A percentile compares a stretch with the other conserved stretches of the same genome.
Conservation (phyloP, 2,329 filamentous ascomycete species). For the Clonostachys byssicola region DNA sequence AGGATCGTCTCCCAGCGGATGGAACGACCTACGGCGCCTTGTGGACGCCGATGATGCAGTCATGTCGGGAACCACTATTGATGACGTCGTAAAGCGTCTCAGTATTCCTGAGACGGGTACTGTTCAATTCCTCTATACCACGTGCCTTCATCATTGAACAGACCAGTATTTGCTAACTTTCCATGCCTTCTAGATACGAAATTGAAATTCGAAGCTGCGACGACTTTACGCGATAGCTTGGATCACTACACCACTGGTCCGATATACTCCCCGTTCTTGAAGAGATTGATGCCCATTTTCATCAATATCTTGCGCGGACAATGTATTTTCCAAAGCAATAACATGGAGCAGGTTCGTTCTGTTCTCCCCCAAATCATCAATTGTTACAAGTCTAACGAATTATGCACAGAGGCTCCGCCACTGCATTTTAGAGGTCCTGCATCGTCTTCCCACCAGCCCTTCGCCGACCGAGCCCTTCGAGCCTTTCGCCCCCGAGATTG, state of each 20-base stretch:
- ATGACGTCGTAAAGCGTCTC: slow-evolving; percentile 60
- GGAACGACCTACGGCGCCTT: background rate
- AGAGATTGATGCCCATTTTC: slow-evolving; percentile 86
- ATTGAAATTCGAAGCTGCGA: slow-evolving; percentile 76
- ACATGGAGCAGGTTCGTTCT: slow-evolving; percentile 72
- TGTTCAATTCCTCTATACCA: background rate
- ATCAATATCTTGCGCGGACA: slow-evolving; percentile 78
- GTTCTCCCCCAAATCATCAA: background rate
- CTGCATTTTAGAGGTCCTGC: slow-evolving; percentile 89
- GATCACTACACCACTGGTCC: slow-evolving; percentile 79
- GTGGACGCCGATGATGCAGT: slow-evolving; percentile 39
- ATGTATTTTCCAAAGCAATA: slow-evolving; percentile 88
- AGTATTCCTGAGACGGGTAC: slow-evolving; percentile 52
- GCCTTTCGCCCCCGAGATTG: slow-evolving; percentile 80
- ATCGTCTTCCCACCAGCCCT: slow-evolving; percentile 72
- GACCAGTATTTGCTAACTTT: background rate
- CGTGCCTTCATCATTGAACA: background rate
- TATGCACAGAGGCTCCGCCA: slow-evolving; percentile 73
- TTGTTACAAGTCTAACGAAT: background rate
- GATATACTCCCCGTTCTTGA: slow-evolving; percentile 76
- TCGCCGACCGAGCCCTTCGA: slow-evolving; percentile 77
- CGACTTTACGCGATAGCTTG: slow-evolving; percentile 84
- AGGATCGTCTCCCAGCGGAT: slow-evolving; percentile 1
- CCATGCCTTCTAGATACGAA: slow-evolving; percentile 63
- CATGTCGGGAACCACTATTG: slow-evolving; percentile 59